These are phyloP conservation scores for Pestalotiopsis sp. DNA, from an alignment of 2,329 filamentous ascomycete genomes.

Conservation along the genomic window DNA sequence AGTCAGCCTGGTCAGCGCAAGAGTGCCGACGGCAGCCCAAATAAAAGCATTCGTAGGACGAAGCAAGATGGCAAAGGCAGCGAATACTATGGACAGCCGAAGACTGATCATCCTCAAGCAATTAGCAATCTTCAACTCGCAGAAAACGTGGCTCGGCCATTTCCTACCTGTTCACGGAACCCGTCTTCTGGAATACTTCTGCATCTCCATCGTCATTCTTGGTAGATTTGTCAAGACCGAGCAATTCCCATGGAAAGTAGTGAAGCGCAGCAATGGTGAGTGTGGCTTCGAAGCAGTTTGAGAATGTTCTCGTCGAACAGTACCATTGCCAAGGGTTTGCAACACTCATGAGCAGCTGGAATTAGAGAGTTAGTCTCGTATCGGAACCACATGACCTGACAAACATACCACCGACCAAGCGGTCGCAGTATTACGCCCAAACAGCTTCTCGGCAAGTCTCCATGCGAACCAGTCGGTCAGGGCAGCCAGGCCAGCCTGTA, in stretches of 20 bases:
- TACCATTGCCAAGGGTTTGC: conserved; percentile 96
- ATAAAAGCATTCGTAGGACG: conserved; percentile 88
- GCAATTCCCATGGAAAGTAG: conserved; percentile 84
- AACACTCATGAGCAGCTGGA: conserved; percentile 68
- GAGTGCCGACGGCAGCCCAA: conserved; percentile 69
- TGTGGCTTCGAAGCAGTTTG: conserved; percentile 90
- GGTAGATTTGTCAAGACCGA: conserved; percentile 40
- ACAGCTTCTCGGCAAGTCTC: conserved; percentile 74
- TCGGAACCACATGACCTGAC: neutral
- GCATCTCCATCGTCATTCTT: conserved; percentile 42
- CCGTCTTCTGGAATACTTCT: conserved; percentile 26
- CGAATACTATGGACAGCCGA: conserved; percentile 69
- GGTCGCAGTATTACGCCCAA: conserved; percentile 64
- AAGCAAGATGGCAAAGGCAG: conserved; percentile 80
- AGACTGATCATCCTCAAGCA: conserved; percentile 40
- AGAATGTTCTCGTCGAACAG: conserved; percentile 88
- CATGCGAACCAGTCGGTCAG: conserved; percentile 85
- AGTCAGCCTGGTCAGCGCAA: conserved; percentile 48
- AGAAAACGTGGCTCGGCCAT: neutral
- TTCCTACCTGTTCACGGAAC: conserved; percentile 33
- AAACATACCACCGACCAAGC: conserved; percentile 71
- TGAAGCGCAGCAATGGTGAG: conserved; percentile 79
- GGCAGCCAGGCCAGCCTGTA: conserved; percentile 79
- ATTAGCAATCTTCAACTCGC: conserved; percentile 18
- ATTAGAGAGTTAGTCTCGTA: conserved; percentile 15